phyloP scores from a whole-genome alignment of 148 eudicot species.

The Rhododendron vialii region DNA sequence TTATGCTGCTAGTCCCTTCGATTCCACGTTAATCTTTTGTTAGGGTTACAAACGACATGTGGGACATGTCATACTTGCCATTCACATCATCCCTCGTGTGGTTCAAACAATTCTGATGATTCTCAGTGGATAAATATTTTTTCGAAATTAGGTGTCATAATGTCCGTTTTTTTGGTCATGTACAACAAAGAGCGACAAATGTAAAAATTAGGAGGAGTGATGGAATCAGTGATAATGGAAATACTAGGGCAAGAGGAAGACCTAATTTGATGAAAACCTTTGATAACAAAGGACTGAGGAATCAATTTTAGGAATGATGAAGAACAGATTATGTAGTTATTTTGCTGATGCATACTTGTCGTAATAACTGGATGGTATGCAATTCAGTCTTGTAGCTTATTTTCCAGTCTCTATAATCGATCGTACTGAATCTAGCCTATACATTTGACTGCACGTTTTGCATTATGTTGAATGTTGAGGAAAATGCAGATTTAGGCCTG shows the following conservation, averaged over 20 bases:
- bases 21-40: not conserved
- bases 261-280: not conserved
- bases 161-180: not conserved
- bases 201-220: not conserved
- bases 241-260: not conserved
- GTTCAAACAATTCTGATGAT: not conserved
- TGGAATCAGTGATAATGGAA: not conserved
- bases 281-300: not conserved
- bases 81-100: not conserved
- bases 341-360: not conserved
- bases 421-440: not conserved
- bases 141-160: not conserved
- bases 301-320: not conserved
- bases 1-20: not conserved
- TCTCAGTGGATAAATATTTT: not conserved
- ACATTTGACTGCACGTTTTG: not conserved
- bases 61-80: not conserved
- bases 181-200: not conserved
- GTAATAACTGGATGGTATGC: not conserved
- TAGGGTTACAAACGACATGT: not conserved
- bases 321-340: not conserved
- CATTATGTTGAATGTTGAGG: not conserved
- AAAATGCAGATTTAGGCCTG: not conserved
- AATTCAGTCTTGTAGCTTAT: not conserved
- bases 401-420: not conserved